Evolutionary conservation across 2,329 filamentous ascomycete species (phyloP), one percentile per base, ranked within the genome.

Genomic region (Gaeumannomyces tritici): DNA sequence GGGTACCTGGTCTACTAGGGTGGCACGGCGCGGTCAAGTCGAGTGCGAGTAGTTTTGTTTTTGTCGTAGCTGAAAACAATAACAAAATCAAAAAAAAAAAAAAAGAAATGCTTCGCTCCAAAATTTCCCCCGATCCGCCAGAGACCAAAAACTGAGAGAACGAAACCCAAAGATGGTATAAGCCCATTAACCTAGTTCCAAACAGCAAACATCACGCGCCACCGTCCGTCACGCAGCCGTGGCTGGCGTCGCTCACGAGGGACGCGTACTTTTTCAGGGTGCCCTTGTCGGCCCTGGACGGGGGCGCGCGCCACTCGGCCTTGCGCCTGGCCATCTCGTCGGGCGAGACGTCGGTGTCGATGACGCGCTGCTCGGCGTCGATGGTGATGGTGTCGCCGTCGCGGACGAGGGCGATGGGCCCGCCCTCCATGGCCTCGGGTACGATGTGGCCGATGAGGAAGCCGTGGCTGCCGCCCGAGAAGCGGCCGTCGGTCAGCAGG

Each of bases 381-480:
- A 96, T 96, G 59, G 87, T 85, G 67, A 96, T 89, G 63, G 81
- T 81, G 72, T 96, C 91, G 29, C 91, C 91, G 67, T 96, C 88
- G 68, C 83, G 74, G n/a, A 95, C 89, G 13, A 96, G 81, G 18
- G 84, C 91, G 65, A 96, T 95, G 2, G 91, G 91, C 0, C 91
- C 91, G 60, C 91, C 91, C 67, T 90, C 89, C 71, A 90, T 88
- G 11, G 91, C 91, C 77, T 96, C 91, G 29, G 91, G 91, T 55
- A 93, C 90, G 65, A 96, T 89, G 75, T 95, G 90, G 1, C 90
- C 90, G 69, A 95, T 93, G 68, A 95, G 79, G 82, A 95, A 95
- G 54, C 90, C 90, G 81, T 95, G 90, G 65, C 85, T 89, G 61
- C 90, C 91, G 63, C 91, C 91, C 11, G 85, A 89, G 80, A 91